phyloP scores from a whole-genome alignment of 257 asterid species.

The Fraxinus americana region DNA sequence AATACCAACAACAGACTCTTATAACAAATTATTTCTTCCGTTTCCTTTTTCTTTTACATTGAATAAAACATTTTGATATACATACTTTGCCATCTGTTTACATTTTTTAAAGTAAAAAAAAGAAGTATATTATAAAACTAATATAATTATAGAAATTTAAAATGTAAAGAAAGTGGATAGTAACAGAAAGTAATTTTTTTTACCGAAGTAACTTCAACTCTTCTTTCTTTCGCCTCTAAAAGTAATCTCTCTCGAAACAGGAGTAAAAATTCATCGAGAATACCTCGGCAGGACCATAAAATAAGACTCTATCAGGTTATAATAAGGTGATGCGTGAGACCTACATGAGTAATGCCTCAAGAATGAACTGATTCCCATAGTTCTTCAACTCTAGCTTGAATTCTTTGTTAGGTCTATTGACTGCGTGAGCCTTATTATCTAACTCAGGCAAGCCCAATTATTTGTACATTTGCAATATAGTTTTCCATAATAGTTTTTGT shows the following conservation, averaged over 20 bases:
- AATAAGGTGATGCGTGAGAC: not conserved
- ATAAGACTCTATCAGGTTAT: not conserved
- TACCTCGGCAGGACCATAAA: not conserved
- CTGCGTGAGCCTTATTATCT: not conserved
- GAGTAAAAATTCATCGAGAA: not conserved
- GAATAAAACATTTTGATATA: not conserved
- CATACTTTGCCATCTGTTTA: not conserved
- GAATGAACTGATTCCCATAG: not conserved
- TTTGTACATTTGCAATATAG: not conserved
- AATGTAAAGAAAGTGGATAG: not conserved
- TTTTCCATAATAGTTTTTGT: not conserved
- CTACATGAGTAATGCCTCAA: not conserved
- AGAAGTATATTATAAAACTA: not conserved
- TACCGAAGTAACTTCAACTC: not conserved
- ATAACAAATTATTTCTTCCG: not conserved
- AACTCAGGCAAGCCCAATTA: not conserved
- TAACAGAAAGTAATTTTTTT: not conserved
- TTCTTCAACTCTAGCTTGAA: not conserved
- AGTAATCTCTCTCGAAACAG: not conserved
- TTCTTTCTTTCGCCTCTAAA: no score
- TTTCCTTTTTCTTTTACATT: not conserved
- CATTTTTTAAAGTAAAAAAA: not conserved
- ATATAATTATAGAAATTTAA: not conserved
- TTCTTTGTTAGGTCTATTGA: not conserved
- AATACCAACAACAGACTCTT: not conserved